Evolutionary conservation across 2,329 filamentous ascomycete genomes (phyloP), one percentile per base, ranked within the genome.

Genomic region (Orbilia javanica): DNA sequence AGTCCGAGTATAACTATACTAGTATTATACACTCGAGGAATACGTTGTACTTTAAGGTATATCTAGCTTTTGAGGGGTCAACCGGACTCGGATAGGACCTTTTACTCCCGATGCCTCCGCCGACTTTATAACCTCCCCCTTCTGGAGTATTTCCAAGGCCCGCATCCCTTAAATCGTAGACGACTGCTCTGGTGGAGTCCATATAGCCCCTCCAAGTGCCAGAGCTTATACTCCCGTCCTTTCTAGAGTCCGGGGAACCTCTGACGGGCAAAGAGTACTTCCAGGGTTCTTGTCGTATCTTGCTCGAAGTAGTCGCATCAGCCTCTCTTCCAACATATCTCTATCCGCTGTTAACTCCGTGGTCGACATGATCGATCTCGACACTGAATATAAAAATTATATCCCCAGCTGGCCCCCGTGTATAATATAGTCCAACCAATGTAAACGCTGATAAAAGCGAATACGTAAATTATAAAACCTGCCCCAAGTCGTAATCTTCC

Each of bases 121-220:
- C 4, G 44, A 10, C 7, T 2, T 20, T 13, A 77, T 57, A 22
- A 66, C 60, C 15, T 65, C 6, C 20, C 72, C 72, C 34, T 27
- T 65, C 27, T 77, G 72, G 8, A 77, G 48, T 15, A 77, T 48
- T 18, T 77, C 57, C 18, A 77, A 29, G 0, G 62, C 72, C 65
- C 53, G 64, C 72, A 22, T 77, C 72, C 18, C 72, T 69, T 13
- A 77, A 22, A 18, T 15, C 31, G 29, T 70, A 77, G 7, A 77
- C 60, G 4, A 77, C 52, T 18, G 44, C 60, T 20, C 72, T 46
- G 0, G 42, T 69, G 7, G 46, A 8, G 13, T 70, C 72, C 72
- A 77, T 77, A 36, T 77, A 63, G 6, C 66, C 65, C 20, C 65
- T 57, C 65, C 72, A 66, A 15, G 72, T 70, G 4, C 72, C 72